Evolutionary conservation across 495 filamentous ascomycete species (phyloP).

Genomic region (Hypoxylon perforatum): DNA sequence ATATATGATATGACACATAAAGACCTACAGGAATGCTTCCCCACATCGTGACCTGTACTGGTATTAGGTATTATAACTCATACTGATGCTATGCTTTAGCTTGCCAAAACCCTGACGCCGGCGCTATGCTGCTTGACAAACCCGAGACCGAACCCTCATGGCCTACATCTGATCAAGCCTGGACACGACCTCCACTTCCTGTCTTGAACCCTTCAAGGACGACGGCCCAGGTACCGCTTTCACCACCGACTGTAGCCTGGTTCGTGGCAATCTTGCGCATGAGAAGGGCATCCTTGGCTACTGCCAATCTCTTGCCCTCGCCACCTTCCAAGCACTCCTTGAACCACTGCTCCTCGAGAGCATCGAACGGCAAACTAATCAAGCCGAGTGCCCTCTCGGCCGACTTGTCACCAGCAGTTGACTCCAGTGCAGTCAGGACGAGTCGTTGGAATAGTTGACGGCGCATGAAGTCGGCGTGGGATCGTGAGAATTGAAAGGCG

Average conservation of each 20-base stretch:
- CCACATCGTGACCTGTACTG: too few relatives aligned
- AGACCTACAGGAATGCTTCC: too few relatives aligned
- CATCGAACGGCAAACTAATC: constrained; percentile 73
- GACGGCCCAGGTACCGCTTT: constrained; percentile 45
- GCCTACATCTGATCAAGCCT: constrained; percentile 18
- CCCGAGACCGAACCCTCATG: not conserved
- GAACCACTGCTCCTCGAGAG: constrained; percentile 78
- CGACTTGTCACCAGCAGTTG: constrained; percentile 54
- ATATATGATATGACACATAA: too few relatives aligned
- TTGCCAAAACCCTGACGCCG: constrained; percentile 40
- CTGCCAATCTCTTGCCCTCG: constrained; percentile 68
- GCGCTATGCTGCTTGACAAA: constrained; percentile 44
- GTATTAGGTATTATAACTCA: not conserved
- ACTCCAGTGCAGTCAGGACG: constrained; percentile 69
- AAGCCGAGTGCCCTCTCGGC: constrained; percentile 72
- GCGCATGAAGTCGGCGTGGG: constrained; percentile 68
- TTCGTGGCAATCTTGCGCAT: constrained; percentile 62
- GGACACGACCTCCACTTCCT: constrained; percentile 45
- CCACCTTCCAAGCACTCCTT: constrained; percentile 70
- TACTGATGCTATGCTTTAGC: not conserved
- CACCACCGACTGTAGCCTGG: constrained; percentile 25
- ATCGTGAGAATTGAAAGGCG: constrained; percentile 77
- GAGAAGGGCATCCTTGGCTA: constrained; percentile 74
- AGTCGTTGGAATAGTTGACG: constrained; percentile 72
- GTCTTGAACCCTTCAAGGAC: constrained; percentile 48